phyloP scores from a whole-genome alignment of 2,329 filamentous ascomycete genomes.

The Tolypocladium ovalisporum region DNA sequence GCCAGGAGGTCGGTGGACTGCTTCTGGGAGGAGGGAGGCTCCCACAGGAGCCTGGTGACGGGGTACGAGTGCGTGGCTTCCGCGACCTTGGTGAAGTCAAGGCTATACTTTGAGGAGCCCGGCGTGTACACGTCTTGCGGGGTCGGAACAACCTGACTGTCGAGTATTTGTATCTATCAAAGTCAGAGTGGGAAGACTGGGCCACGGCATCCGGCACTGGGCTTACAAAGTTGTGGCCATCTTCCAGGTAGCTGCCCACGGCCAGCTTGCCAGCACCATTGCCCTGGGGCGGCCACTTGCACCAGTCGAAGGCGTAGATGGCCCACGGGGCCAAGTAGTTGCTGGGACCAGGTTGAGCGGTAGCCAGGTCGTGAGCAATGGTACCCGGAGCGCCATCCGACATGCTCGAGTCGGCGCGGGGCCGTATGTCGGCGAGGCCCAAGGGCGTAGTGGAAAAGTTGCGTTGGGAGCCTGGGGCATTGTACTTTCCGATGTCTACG shows the following conservation, averaged over 20 bases:
- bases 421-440: conserved; percentile 83
- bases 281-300: conserved; percentile 83
- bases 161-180: conserved; percentile 84
- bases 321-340: conserved; percentile 93
- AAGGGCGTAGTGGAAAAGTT: conserved; percentile 74
- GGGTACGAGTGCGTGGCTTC: conserved; percentile 98
- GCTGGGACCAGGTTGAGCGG: conserved; percentile 62
- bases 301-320: conserved; percentile 97
- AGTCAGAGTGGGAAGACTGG: conserved; percentile 3
- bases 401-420: conserved; percentile 71
- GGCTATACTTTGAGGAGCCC: conserved; percentile 59
- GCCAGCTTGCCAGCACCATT: conserved; percentile 85
- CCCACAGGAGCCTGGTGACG: conserved; percentile 90
- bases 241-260: conserved; percentile 90
- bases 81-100: conserved; percentile 88
- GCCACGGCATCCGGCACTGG: conserved; percentile 13
- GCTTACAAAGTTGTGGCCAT: conserved; percentile 89
- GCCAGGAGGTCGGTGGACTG: conserved; percentile 90
- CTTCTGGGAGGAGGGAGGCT: conserved; percentile 89
- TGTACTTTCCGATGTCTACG: conserved; percentile 41
- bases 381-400: conserved; percentile 58
- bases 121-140: conserved; percentile 57
- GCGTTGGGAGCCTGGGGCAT: conserved; percentile 45
- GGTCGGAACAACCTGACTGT: conserved; percentile 68
- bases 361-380: conserved; percentile 54